Evolutionary conservation across 2,329 filamentous ascomycete species (phyloP).

Genomic region (Sporothrix phasma): DNA sequence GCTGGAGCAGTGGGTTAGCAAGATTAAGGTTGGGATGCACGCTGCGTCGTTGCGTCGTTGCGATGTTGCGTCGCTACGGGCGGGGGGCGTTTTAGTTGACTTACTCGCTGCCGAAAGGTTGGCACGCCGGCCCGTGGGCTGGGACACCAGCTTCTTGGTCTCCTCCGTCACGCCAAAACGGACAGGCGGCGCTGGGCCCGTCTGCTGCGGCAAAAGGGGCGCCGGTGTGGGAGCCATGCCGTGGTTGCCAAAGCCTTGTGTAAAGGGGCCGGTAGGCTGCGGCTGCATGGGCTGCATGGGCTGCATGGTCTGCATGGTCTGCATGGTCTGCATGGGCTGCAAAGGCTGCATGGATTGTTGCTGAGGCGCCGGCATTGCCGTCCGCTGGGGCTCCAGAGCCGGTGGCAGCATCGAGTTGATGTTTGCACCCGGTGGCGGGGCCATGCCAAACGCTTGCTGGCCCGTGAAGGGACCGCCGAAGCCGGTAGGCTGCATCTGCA

Average conservation of each 20-base stretch:
- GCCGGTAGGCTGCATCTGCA: slow-evolving; percentile 56
- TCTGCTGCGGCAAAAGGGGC: slow-evolving; percentile 66
- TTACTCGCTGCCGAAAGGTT: slow-evolving; percentile 94
- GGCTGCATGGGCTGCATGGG: slow-evolving; percentile 41
- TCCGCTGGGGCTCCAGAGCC: slow-evolving; percentile 50
- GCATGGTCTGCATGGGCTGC: slow-evolving; percentile 34
- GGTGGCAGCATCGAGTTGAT: slow-evolving; percentile 51
- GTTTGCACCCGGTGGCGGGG: slow-evolving; percentile 35
- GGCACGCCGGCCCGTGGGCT: slow-evolving; percentile 80
- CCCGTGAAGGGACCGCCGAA: slow-evolving; percentile 37
- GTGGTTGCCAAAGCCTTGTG: slow-evolving; percentile 32
- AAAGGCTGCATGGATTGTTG: slow-evolving; percentile 17
- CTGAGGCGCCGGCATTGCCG: slow-evolving; percentile 31
- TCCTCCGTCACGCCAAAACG: slow-evolving; percentile 71
- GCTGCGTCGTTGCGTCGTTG: too few relatives aligned
- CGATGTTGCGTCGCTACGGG: too few relatives aligned
- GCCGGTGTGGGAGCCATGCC: slow-evolving; percentile 35
- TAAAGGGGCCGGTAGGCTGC: slow-evolving; percentile 62
- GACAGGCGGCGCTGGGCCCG: slow-evolving; percentile 76
- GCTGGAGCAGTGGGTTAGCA: slow-evolving; percentile 20
- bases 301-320: slow-evolving; percentile 38
- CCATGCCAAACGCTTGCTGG: slow-evolving; percentile 29
- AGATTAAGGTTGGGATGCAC: too few relatives aligned
- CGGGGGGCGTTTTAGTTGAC: slow-evolving; percentile 35
- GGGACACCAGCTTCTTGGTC: slow-evolving; percentile 68